Evolutionary conservation across 768 basidiomycete species (phyloP).

Genomic region (Tricholomella constricta): DNA sequence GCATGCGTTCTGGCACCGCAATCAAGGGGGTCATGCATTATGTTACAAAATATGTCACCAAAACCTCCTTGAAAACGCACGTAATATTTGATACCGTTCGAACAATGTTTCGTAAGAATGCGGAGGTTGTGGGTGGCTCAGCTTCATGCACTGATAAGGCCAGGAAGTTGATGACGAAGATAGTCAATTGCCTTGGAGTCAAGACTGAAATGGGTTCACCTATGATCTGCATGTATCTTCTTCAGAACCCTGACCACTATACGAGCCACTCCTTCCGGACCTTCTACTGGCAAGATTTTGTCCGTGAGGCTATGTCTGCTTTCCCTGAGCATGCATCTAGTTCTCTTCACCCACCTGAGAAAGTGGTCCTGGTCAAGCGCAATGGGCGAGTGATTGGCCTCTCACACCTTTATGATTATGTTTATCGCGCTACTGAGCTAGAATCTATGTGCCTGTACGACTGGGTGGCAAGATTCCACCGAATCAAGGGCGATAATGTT

Average conservation of each 20-base stretch:
- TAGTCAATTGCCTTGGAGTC: slow-evolving; percentile 36
- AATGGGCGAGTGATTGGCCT: slow-evolving; percentile 21
- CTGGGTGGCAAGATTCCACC: slow-evolving; percentile 23
- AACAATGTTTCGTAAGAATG: slow-evolving; percentile 15
- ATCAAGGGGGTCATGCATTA: too few species aligned
- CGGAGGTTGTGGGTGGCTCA: slow-evolving; percentile 24
- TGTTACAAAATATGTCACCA: slow-evolving; percentile 48
- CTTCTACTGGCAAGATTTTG: slow-evolving; percentile 35
- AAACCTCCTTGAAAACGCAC: slow-evolving; percentile 39
- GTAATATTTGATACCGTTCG: slow-evolving; percentile 1
- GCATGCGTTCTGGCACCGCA: slow-evolving; percentile 39
- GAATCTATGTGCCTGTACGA: slow-evolving; percentile 26
- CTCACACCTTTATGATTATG: slow-evolving; percentile 35
- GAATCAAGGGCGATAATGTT: background rate
- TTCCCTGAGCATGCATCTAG: slow-evolving; percentile 6
- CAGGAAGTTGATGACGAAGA: slow-evolving; percentile 32
- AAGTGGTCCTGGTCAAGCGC: slow-evolving; percentile 19
- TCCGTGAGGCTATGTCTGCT: slow-evolving; percentile 19
- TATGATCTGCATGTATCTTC: slow-evolving; percentile 36
- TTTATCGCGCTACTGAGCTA: slow-evolving; percentile 21
- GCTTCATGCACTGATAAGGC: slow-evolving; percentile 21
- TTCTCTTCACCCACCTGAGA: slow-evolving; percentile 3
- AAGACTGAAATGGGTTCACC: slow-evolving; percentile 41
- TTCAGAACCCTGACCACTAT: too few species aligned
- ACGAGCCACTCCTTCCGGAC: slow-evolving; percentile 32